Base-by-base conservation (phyloP, 2,329 filamentous ascomycete species). In the Magnaporthiopsis poae region DNA sequence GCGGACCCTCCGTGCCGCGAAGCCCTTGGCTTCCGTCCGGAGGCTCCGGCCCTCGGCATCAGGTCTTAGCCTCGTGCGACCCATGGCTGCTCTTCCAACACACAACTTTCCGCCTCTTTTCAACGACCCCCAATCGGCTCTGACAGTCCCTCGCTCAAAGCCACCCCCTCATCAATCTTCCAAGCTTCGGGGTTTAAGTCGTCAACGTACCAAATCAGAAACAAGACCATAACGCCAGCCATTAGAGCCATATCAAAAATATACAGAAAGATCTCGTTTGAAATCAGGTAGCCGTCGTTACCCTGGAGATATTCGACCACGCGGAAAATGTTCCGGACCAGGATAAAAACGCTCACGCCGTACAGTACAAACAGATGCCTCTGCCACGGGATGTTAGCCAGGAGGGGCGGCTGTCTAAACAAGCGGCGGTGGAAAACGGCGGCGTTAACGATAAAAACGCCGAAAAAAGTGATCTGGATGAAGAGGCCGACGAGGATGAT, bases 391-490 rank as follows among this genome's bases (percentile, higher is more conserved):
- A 69, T 65, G 63, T 63, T 59, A 59, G 61, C 35, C 60, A 67
- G 56, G 27, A 27, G 27, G 56, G 62, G 33, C 65, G 64, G 61
- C 27, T 33, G 25, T 18, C 11, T 3, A 12, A 25, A 12, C 8
- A n/a, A 7, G 27, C 76, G 72, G n/a, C 69, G 65, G 69, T 87
- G 80, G 74, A 86, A 86, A 0, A 82, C 67, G 2, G 78, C 69
- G 0, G 82, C 78, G 1, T 80, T 79, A 5, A 80, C 66, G 52
- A 84, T 73, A 70, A 88, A 89, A 52, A 87, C 74, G 29, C 77
- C 79, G 68, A 88, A 87, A 66, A 84, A 80, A 60, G 84, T 59
- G 31, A 89, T 78, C 71, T 89, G 86, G 21, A 87, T 72, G 39
- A 83, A 72, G 2, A 89, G 75, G 1, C 86, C 86, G 0, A 70